Percentiles rank a stretch among this genome's conserved stretches.
phyloP scores from a whole-genome alignment of 2,329 filamentous ascomycete genomes.

The Helotiales sp. region DNA sequence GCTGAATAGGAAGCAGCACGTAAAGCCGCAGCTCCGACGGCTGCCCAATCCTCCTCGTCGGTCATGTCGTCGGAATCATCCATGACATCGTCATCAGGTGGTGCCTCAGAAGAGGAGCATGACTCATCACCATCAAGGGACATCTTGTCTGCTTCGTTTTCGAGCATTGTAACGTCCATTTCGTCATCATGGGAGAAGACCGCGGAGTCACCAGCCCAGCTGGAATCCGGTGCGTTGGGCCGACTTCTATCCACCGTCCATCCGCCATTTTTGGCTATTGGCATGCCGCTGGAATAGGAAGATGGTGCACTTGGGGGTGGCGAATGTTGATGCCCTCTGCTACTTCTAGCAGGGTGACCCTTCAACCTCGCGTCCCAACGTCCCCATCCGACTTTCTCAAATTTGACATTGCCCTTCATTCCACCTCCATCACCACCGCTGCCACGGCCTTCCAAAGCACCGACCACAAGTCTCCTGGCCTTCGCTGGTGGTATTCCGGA shows the following conservation, averaged over 20 bases:
- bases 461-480: slow-evolving; percentile 89
- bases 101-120: slow-evolving; percentile 78
- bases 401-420: slow-evolving; percentile 74
- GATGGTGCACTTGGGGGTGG: slow-evolving; percentile 50
- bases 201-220: slow-evolving; percentile 71
- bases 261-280: slow-evolving; percentile 55
- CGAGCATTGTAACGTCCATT: slow-evolving; percentile 69
- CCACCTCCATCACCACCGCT: slow-evolving; percentile 63
- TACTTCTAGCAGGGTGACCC: slow-evolving; percentile 60
- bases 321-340: slow-evolving; percentile 45
- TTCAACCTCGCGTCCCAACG: slow-evolving; percentile 86
- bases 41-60: slow-evolving; percentile 95
- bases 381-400: slow-evolving; percentile 97
- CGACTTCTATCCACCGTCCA: slow-evolving; percentile 55
- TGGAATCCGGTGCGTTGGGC: slow-evolving; percentile 59
- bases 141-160: slow-evolving; percentile 94
- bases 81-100: slow-evolving; percentile 65
- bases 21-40: slow-evolving; percentile 84
- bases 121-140: slow-evolving; percentile 77
- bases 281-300: slow-evolving; percentile 57
- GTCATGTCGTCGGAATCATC: slow-evolving; percentile 84
- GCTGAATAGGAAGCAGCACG: slow-evolving; percentile 68
- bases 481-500: slow-evolving; percentile 87
- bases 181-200: slow-evolving; percentile 76
- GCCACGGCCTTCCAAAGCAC: slow-evolving; percentile 80